Evolutionary conservation across 2,329 filamentous ascomycete genomes (phyloP).

Genomic region (Aphanoascus verrucosus): DNA sequence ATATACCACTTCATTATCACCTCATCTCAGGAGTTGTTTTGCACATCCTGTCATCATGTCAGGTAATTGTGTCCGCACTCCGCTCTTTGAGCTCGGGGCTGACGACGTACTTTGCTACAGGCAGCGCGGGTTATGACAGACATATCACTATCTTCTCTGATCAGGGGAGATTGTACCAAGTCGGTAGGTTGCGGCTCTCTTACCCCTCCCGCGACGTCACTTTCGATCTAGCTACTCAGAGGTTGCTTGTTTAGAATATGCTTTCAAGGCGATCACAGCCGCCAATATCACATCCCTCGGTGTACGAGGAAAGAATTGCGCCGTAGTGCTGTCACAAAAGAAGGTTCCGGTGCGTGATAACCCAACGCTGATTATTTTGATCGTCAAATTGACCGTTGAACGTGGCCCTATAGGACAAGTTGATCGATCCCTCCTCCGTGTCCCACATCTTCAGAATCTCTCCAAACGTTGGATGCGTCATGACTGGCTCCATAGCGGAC

Average conservation of each 20-base stretch:
- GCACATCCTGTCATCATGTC: constrained; percentile 32
- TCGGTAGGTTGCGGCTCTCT: constrained; percentile 56
- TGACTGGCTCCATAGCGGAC: constrained; percentile 97
- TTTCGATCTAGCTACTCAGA: constrained; percentile 17
- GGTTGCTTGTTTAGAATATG: constrained; percentile 66
- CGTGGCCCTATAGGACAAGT: constrained; percentile 63
- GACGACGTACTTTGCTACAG: constrained; percentile 36
- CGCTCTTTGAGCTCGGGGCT: constrained; percentile 9
- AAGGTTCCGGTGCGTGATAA: constrained; percentile 77
- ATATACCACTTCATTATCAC: constrained; percentile 2
- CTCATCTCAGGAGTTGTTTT: constrained; percentile 10
- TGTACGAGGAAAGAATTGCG: constrained; percentile 90
- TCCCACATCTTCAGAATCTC: constrained; percentile 97
- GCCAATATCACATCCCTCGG: constrained; percentile 98
- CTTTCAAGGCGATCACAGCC: constrained; percentile 98
- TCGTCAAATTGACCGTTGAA: background rate
- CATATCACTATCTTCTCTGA: constrained; percentile 99
- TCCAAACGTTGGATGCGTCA: constrained; percentile 90
- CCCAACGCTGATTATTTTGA: background rate
- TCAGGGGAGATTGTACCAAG: constrained; percentile 97
- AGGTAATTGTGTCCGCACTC: constrained; percentile 25
- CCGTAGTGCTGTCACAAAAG: constrained; percentile 96
- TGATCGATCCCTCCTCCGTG: constrained; percentile 94
- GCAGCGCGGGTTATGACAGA: constrained; percentile 86
- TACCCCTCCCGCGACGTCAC: background rate